Percentiles rank a stretch among this genome's conserved stretches.
These are phyloP conservation scores for Grosmannia huntii DNA, from an alignment of 2,329 filamentous ascomycete genomes.

Conservation along the genomic window DNA sequence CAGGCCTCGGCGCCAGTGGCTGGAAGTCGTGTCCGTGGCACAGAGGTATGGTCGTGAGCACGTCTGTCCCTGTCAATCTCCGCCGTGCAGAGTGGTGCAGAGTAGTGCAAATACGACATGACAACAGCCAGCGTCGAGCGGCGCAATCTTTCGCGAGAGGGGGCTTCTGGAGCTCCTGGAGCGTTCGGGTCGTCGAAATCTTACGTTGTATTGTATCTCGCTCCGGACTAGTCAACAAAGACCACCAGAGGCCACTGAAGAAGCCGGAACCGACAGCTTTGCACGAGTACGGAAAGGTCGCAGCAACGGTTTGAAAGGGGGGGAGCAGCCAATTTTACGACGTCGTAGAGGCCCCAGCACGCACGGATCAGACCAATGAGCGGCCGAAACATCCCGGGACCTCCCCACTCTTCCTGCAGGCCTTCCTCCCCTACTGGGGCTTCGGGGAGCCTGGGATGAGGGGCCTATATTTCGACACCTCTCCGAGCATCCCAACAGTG, in stretches of 20 bases:
- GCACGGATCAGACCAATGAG: not conserved
- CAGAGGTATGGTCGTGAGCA: not conserved
- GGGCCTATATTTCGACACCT: not conserved
- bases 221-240: not conserved
- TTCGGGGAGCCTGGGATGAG: not conserved
- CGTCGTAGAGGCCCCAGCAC: not conserved
- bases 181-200: not conserved
- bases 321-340: constrained; percentile 3
- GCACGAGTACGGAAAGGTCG: not conserved
- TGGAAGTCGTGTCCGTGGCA: not conserved
- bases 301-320: not conserved
- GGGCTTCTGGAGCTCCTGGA: not conserved
- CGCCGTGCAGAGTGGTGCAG: not conserved
- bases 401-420: not conserved
- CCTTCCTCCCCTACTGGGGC: not conserved
- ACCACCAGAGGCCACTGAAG: not conserved
- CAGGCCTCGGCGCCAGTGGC: not conserved
- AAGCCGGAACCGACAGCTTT: not conserved
- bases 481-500: not conserved
- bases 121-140: not conserved
- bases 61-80: not conserved
- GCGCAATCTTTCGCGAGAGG: not conserved
- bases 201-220: not conserved
- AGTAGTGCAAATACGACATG: not conserved
- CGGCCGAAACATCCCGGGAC: not conserved